Evolutionary conservation across 257 asterid species (phyloP).

Genomic region (Fraxinus cuspidata): DNA sequence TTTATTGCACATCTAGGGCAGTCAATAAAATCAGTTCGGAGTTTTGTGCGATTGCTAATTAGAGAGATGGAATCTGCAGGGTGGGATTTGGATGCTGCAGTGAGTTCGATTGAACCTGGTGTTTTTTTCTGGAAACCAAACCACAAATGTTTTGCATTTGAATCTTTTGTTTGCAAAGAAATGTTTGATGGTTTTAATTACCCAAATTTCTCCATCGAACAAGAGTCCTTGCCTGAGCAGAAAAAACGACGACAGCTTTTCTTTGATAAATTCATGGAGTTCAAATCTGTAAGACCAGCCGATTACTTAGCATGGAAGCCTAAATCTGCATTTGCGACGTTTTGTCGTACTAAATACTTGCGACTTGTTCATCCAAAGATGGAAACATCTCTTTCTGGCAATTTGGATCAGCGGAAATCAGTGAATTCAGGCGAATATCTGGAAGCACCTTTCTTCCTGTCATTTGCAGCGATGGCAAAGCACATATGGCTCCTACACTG

Average conservation of each 20-base stretch:
- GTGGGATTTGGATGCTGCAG: slow-evolving; percentile 82
- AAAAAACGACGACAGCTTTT: slow-evolving; percentile 29
- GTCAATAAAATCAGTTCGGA: slow-evolving; percentile 54
- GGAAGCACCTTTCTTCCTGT: slow-evolving; percentile 52
- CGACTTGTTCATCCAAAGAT: slow-evolving; percentile 60
- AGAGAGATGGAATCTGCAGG: slow-evolving; percentile 64
- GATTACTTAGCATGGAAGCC: slow-evolving; percentile 81
- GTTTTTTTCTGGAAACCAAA: slow-evolving; percentile 48
- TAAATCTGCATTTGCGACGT: slow-evolving; percentile 58
- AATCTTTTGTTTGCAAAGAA: slow-evolving; percentile 65
- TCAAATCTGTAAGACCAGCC: slow-evolving; percentile 49
- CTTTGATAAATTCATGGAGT: slow-evolving; percentile 55
- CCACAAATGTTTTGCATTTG: slow-evolving; percentile 65
- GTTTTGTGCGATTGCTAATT: slow-evolving; percentile 57
- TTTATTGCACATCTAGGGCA: slow-evolving; percentile 42
- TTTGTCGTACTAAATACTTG: slow-evolving; percentile 56
- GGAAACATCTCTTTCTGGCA: slow-evolving; percentile 70
- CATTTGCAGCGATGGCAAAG: slow-evolving; percentile 73
- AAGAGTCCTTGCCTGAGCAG: slow-evolving; percentile 24
- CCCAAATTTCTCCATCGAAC: slow-evolving; percentile 49
- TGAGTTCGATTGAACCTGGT: slow-evolving; percentile 56
- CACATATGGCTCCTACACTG: slow-evolving; percentile 83
- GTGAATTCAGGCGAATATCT: slow-evolving; percentile 58
- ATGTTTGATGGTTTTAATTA: slow-evolving; percentile 70
- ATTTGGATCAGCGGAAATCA: slow-evolving; percentile 46